These are phyloP conservation scores for Elaeis guineensis DNA, from an alignment of 176 grass and related monocot species.

Conservation along the genomic window DNA sequence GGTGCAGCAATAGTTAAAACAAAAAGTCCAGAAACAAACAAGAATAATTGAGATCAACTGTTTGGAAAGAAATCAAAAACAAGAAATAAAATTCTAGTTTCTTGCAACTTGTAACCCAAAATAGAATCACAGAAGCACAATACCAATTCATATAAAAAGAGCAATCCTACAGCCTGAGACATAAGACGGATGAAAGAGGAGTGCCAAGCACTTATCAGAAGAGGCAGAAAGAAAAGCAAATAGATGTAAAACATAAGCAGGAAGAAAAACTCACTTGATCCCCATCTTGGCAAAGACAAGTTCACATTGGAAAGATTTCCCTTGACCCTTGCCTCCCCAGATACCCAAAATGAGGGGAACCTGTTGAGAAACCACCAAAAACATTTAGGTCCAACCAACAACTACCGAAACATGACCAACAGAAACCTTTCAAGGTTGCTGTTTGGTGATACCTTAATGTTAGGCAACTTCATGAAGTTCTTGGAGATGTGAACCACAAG, in stretches of 20 bases:
- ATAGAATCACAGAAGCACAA: no score
- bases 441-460: constrained; percentile 58
- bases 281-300: constrained; percentile 96
- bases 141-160: no score
- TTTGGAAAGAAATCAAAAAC: no score
- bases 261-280: constrained; percentile 47
- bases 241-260: background rate
- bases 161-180: no score
- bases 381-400: background rate
- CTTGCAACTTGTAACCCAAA: no score
- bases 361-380: constrained; percentile 18
- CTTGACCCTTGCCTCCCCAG: constrained; percentile 98
- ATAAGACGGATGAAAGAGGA: no score
- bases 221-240: no score
- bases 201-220: no score
- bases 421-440: background rate
- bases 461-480: constrained; percentile 95
- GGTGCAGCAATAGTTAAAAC: no score
- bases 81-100: no score
- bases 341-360: constrained; percentile 94
- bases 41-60: no score
- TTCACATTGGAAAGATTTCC: constrained; percentile 97
- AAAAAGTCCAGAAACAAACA: no score
- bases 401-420: background rate
- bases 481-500: constrained; percentile 86